A percentile compares a stretch with the other conserved stretches of the same genome.
Conservation (phyloP, 192 early-diverging fungal species). For the Piromyces sp. region DNA sequence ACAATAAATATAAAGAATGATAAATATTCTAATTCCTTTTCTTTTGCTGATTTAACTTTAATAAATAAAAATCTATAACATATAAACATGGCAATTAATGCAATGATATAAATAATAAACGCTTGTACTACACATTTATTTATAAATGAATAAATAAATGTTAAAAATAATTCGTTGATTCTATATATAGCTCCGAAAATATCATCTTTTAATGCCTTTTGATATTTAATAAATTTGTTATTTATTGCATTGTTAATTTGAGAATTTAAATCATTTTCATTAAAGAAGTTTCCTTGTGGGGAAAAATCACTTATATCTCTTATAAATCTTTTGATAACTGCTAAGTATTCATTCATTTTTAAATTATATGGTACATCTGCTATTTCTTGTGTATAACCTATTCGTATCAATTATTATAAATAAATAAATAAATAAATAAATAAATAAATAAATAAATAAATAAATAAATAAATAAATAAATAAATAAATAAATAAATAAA, state of each 20-base stretch:
- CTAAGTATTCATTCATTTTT: neutral
- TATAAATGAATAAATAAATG: neutral
- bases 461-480: too few relatives aligned
- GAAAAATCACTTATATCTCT: neutral
- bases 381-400: neutral
- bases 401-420: neutral
- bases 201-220: neutral
- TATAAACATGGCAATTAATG: neutral
- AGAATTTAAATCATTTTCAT: neutral
- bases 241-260: neutral
- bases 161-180: neutral
- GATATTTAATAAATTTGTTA: neutral
- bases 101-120: neutral
- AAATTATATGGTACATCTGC: neutral
- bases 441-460: too few relatives aligned
- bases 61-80: neutral
- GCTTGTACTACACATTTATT: neutral
- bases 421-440: too few relatives aligned
- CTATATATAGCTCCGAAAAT: neutral
- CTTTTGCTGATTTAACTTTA: neutral
- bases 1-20: neutral
- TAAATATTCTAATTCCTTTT: neutral
- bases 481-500: too few relatives aligned
- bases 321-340: neutral
- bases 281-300: neutral